These are phyloP conservation scores for Diospyros lotus DNA, from an alignment of 148 eudicot genomes.

Conservation along the genomic window DNA sequence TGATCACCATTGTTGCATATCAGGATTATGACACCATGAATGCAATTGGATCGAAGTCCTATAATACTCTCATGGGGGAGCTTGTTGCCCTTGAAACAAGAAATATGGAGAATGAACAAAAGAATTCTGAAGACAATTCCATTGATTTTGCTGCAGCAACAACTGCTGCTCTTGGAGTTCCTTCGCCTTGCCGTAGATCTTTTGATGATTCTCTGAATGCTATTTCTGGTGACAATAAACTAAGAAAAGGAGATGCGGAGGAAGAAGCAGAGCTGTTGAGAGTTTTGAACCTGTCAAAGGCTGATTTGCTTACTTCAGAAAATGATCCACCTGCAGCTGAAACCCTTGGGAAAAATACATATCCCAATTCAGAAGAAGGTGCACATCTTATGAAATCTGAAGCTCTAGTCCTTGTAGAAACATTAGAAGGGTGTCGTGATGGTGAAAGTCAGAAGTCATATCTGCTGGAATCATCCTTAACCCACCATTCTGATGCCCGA, in stretches of 20 bases:
- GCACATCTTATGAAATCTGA: slow-evolving; percentile 22
- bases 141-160: slow-evolving; percentile 97
- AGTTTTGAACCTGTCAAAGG: slow-evolving; percentile 54
- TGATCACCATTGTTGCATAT: slow-evolving; percentile 1
- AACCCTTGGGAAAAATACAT: slow-evolving; percentile 13
- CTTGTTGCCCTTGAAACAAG: slow-evolving; percentile 81
- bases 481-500: slow-evolving; percentile 23
- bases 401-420: slow-evolving; percentile 14
- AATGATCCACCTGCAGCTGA: slow-evolving; percentile 14
- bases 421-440: slow-evolving; percentile 19
- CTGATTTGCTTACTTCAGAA: slow-evolving; percentile 20
- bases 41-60: slow-evolving; percentile 81
- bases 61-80: slow-evolving; percentile 83
- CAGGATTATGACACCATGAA: slow-evolving; percentile 73
- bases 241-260: slow-evolving; percentile 66
- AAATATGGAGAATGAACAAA: slow-evolving; percentile 36
- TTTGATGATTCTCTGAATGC: slow-evolving; percentile 56
- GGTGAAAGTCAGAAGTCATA: slow-evolving; percentile 17
- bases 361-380: slow-evolving; percentile 29
- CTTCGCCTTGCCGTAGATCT: slow-evolving; percentile 73
- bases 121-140: slow-evolving; percentile 57
- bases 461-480: slow-evolving; percentile 24
- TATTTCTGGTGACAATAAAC: slow-evolving; percentile 23
- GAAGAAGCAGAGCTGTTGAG: slow-evolving; percentile 72
- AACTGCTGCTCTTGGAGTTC: slow-evolving; percentile 87